Base-by-base conservation (phyloP, 2,329 filamentous ascomycete genomes). In the Massarina eburnea region DNA sequence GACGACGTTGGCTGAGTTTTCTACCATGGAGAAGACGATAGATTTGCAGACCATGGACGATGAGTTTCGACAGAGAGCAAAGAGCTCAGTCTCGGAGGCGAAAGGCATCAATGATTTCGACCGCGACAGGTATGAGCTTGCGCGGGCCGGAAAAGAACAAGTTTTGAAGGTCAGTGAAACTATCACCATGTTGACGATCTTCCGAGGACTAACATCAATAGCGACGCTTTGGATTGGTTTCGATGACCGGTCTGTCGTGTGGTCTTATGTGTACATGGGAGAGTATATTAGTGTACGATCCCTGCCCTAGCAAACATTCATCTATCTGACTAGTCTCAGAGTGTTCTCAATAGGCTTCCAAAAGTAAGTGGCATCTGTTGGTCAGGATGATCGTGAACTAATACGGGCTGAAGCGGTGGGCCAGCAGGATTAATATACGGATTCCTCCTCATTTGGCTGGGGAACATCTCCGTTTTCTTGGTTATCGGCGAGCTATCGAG, bases 181-280 rank as follows among this genome's bases (percentile, higher is more conserved):
- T 17, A 21, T 14, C 14, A 37, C 8, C 2, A 2, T 15, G 7
- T 22, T 24, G 50, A 64, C 38, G 12, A 30, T 14, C 6, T 30
- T 22, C 12, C n/a, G 27, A 8, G 8, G n/a, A 22, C 15, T 40
- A 22, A 29, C 18, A 22, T 30, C 22, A 4, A 36, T 36, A 70
- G 67, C 66, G 67, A 30, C 65, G 64, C 35, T 71, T 71, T 30
- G 66, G 66, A 14, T 41, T 71, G 42, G 60, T 70, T 37, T 64
- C 60, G 21, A 70, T 70, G 61, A 66, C 66, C 5, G 67, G 67
- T 21, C 55, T 71, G 18, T 66, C 66, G 5, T 69, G 66, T 29
- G 63, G 62, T 19, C 51, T 71, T 38, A 68, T 71, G 64, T 65
- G 64, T 21, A 70, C 67, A 26, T 71, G 67, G 67, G 67, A 71